Conservation (phyloP, 495 filamentous ascomycete species). For the Penicillium subrubescens region DNA sequence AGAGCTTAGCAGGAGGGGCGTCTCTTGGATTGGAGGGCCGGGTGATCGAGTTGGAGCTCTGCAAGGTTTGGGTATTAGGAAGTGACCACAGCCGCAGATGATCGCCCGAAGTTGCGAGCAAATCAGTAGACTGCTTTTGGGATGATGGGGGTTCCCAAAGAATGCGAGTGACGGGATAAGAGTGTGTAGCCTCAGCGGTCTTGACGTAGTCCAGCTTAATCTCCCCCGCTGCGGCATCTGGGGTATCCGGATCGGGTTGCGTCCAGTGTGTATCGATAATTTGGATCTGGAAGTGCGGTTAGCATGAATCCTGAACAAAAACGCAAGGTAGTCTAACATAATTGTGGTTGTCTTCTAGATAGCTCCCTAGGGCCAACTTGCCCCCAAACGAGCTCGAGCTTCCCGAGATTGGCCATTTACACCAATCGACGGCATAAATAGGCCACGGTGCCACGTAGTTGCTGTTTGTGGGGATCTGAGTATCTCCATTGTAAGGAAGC, state of each 20-base stretch:
- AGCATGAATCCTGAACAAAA: constrained; percentile 13
- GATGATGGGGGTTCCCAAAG: constrained; percentile 98
- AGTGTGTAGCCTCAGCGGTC: constrained; percentile 96
- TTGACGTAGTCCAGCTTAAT: constrained; percentile 88
- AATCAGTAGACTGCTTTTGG: constrained; percentile 93
- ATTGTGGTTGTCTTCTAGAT: constrained; percentile 96
- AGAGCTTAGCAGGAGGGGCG: constrained; percentile 77
- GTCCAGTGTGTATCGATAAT: constrained; percentile 85
- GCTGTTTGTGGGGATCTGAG: constrained; percentile 64
- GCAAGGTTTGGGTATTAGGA: constrained; percentile 54
- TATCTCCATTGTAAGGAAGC: constrained; percentile 48
- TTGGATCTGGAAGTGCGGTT: constrained; percentile 72
- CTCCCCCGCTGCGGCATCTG: constrained; percentile 65
- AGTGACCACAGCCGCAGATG: constrained; percentile 96
- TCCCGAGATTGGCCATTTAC: constrained; percentile 89
- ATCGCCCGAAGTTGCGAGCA: constrained; percentile 94
- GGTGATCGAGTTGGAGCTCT: constrained; percentile 72
- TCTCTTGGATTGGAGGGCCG: constrained; percentile 65
- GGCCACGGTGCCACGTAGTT: constrained; percentile 96
- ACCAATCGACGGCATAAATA: constrained; percentile 98
- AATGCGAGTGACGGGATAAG: constrained; percentile 94
- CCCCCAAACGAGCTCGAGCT: constrained; percentile 69
- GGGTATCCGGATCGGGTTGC: constrained; percentile 65
- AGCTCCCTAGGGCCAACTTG: constrained; percentile 93
- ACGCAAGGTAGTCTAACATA: constrained; percentile 61